Evolutionary conservation across 106 monocot genomes (phyloP), one percentile per base, ranked within the genome.

Genomic region (Vanilla planifolia): DNA sequence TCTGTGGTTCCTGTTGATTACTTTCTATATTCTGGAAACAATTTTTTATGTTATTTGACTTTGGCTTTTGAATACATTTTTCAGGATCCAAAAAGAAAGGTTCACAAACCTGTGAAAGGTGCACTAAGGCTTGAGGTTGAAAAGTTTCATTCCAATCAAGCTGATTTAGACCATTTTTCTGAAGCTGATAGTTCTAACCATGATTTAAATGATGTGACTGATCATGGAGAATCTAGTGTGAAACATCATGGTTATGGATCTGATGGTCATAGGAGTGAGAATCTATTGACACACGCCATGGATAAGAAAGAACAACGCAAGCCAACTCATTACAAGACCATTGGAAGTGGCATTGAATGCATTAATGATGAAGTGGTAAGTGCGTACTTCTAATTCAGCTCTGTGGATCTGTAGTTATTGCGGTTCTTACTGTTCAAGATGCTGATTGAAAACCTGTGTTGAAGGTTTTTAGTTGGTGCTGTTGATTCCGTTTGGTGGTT

Each of bases 41-140:
- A 45, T 45, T 2, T 52, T 15, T 27, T 22, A 23, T 52, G 52
- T 10, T 51, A 10, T 10, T 19, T 25, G 41, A 2, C n/a, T n/a
- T 44, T 57, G 23, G 9, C 32, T 33, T 55, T 0, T 69, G n/a
- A n/a, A n/a, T 75, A 33, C 42, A 13, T 43, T 16, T 65, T 43
- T 51, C 71, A 98, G 96, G 96, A 98, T 33, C 96, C 96, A 23
- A 98, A 92, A 63, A 37, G 92, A 61, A 98, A 98, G 79, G 64
- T 88, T 19, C 91, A 98, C 77, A 98, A 98, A 67, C 92, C 96
- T 55, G 92, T 92, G 26, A 98, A 88, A 80, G 96, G 91, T 41
- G 57, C 84, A 55, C 64, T 98, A 43, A 79, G 72, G 58, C 73
- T 98, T 71, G 96, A 91, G 62, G 77, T 98, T 56, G 96, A 92